phyloP scores from a whole-genome alignment of 306 rosid species.

The Heteromeles arbutifolia region DNA sequence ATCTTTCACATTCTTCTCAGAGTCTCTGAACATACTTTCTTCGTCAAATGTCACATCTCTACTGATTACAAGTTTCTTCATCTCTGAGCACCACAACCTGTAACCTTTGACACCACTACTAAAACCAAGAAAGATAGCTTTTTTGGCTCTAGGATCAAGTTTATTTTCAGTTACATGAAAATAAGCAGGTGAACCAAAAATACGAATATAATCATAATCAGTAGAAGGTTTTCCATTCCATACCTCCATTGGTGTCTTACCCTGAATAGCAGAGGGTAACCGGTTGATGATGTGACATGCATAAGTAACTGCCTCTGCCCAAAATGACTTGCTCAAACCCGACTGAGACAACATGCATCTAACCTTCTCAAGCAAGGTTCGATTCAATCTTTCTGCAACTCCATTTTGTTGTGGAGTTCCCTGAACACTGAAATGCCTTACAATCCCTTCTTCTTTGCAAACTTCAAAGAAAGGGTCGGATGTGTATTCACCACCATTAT shows the following conservation, averaged over 20 bases:
- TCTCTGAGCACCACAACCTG: not conserved
- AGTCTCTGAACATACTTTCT: not conserved
- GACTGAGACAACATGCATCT: not conserved
- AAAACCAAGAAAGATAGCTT: not conserved
- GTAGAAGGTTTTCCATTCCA: not conserved
- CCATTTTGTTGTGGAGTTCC: not conserved
- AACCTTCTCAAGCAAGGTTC: too few relatives aligned
- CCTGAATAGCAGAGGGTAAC: not conserved
- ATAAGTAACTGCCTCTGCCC: not conserved
- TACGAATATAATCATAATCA: too few relatives aligned
- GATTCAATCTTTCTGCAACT: too few relatives aligned
- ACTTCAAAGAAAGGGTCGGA: not conserved
- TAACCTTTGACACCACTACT: not conserved
- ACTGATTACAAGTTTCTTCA: not conserved
- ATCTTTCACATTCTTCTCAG: not conserved
- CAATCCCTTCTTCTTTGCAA: not conserved
- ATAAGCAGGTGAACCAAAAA: too few relatives aligned
- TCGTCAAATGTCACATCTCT: not conserved
- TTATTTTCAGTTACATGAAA: too few relatives aligned
- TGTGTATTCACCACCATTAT: too few relatives aligned
- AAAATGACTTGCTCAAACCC: not conserved
- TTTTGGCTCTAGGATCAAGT: not conserved
- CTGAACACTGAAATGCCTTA: not conserved
- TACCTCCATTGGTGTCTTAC: not conserved
- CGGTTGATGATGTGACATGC: not conserved